Evolutionary conservation across 106 monocot species (phyloP).

Genomic region (Phalaenopsis equestris): DNA sequence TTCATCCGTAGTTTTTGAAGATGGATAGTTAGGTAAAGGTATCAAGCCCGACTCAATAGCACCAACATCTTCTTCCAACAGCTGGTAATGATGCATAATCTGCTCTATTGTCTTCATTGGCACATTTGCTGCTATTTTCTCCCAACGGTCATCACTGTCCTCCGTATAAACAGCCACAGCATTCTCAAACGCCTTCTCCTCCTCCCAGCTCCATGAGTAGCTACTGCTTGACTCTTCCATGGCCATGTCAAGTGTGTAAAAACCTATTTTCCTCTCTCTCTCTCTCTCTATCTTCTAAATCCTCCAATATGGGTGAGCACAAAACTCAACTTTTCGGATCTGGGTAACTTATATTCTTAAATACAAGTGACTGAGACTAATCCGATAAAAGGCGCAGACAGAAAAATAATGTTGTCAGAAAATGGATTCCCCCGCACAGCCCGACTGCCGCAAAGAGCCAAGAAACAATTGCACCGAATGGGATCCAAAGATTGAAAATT

Average conservation of each 20-base stretch:
- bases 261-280: background rate
- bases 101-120: slow-evolving; percentile 56
- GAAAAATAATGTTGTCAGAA: background rate
- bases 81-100: slow-evolving; percentile 59
- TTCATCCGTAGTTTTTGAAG: slow-evolving; percentile 29
- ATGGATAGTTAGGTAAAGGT: slow-evolving; percentile 60
- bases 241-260: slow-evolving; percentile 16
- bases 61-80: slow-evolving; percentile 66
- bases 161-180: slow-evolving; percentile 41
- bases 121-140: slow-evolving; percentile 54
- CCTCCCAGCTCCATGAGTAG: slow-evolving; percentile 66
- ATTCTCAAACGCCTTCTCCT: slow-evolving; percentile 87
- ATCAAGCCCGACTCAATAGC: slow-evolving; percentile 66
- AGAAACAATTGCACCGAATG: background rate
- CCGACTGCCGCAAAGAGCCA: slow-evolving; percentile 1
- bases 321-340: background rate
- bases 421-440: background rate
- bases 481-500: background rate
- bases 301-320: background rate
- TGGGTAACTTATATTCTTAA: background rate
- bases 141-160: slow-evolving; percentile 42
- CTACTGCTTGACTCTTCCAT: slow-evolving; percentile 47
- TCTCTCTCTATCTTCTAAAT: background rate
- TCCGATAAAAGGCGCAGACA: background rate
- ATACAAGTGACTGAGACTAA: background rate